Conservation (phyloP, 352 stramenopile genomes). For the Phytopythium aichiense region DNA sequence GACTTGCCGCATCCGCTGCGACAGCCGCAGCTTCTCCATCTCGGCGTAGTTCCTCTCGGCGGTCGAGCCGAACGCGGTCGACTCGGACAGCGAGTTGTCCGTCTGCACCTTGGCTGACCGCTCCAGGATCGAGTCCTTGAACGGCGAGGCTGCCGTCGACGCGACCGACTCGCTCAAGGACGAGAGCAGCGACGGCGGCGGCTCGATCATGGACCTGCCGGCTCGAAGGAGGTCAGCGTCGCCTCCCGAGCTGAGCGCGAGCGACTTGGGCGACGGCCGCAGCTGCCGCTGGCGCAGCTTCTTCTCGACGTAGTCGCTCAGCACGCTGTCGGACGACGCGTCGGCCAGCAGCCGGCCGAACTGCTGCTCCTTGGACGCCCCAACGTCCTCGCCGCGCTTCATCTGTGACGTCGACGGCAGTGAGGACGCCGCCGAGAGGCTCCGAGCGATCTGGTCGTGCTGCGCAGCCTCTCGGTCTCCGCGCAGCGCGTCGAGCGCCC, state of each 20-base stretch:
- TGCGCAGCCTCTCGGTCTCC: constrained; percentile 27
- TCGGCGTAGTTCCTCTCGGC: constrained; percentile 48
- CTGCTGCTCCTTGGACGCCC: constrained; percentile 12
- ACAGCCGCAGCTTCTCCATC: constrained; percentile 59
- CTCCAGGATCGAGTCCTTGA: constrained; percentile 33
- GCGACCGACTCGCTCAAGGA: constrained; percentile 20
- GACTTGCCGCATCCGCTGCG: constrained; percentile 62
- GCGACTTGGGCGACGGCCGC: not conserved
- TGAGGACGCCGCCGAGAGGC: constrained; percentile 7
- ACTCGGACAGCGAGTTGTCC: not conserved
- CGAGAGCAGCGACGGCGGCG: constrained; percentile 31
- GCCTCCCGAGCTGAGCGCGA: not conserved
- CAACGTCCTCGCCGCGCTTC: not conserved
- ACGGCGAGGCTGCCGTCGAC: constrained; percentile 11
- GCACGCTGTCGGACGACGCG: constrained; percentile 44
- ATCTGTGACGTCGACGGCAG: constrained; percentile 6
- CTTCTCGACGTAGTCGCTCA: constrained; percentile 64
- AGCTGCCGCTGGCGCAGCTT: constrained; percentile 43
- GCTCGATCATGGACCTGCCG: constrained; percentile 23
- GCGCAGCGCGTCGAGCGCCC: constrained; percentile 39
- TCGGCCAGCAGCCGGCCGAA: constrained; percentile 44
- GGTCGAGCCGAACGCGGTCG: constrained; percentile 20
- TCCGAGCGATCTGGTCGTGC: constrained; percentile 2
- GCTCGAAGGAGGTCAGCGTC: not conserved
- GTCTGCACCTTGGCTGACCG: not conserved